Evolutionary conservation across 1,284 basidiomycete species (phyloP).

Genomic region (Flammula alnicola): DNA sequence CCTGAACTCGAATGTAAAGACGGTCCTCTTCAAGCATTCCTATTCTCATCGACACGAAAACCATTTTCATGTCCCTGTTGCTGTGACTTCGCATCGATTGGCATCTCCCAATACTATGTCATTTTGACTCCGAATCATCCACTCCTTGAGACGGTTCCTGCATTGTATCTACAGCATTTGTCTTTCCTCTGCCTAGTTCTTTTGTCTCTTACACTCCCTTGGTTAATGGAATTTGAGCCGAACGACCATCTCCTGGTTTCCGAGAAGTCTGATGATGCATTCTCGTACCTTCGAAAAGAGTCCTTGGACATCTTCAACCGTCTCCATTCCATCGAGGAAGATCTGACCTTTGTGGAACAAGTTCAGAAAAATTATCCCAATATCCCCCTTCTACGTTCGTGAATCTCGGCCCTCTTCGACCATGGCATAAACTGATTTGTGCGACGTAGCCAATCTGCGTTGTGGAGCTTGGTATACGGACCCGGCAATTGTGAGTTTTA

Average conservation of each 20-base stretch:
- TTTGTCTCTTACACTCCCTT: background rate
- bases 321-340: constrained; percentile 83
- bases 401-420: background rate
- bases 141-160: no score
- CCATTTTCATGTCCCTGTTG: no score
- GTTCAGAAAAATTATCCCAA: constrained; percentile 61
- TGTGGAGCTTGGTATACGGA: constrained; percentile 96
- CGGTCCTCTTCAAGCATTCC: no score
- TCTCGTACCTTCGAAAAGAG: constrained; percentile 63
- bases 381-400: constrained; percentile 71
- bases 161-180: no score
- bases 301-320: constrained; percentile 84
- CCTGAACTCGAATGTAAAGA: no score
- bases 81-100: no score
- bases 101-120: no score
- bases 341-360: constrained; percentile 69
- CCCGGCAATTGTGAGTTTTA: constrained; percentile 57
- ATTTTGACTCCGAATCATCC: no score
- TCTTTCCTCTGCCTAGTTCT: no score
- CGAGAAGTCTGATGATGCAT: constrained; percentile 26
- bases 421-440: background rate
- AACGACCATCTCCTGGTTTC: background rate
- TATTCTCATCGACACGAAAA: no score
- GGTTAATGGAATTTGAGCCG: no score
- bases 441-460: constrained; percentile 80